Percentiles rank a stretch among this genome's conserved stretches.
phyloP scores from a whole-genome alignment of 2,329 filamentous ascomycete species.

The Sclerotinia glacialis region DNA sequence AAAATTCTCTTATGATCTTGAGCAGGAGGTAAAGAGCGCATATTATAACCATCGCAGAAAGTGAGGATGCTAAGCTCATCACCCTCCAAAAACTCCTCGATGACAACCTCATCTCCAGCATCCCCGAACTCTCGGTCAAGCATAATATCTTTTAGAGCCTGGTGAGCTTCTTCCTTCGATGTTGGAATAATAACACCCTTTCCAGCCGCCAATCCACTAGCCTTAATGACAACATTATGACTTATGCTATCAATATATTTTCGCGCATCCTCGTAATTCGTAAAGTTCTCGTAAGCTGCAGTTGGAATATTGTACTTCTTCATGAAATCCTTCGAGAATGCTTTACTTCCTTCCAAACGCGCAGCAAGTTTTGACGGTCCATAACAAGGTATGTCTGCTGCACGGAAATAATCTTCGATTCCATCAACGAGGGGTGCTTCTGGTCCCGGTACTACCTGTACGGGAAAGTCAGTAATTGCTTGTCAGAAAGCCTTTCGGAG shows the following conservation, averaged over 20 bases:
- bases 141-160: slow-evolving; percentile 87
- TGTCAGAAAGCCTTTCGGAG: background rate
- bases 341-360: slow-evolving; percentile 92
- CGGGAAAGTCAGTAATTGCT: background rate
- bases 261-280: slow-evolving; percentile 67
- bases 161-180: slow-evolving; percentile 76
- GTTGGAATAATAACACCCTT: slow-evolving; percentile 80
- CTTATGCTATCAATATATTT: slow-evolving; percentile 69
- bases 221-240: slow-evolving; percentile 88
- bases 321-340: slow-evolving; percentile 98
- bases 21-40: slow-evolving; percentile 80
- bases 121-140: slow-evolving; percentile 78
- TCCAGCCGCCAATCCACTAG: slow-evolving; percentile 83
- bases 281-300: slow-evolving; percentile 86
- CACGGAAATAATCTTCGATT: slow-evolving; percentile 76
- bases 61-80: slow-evolving; percentile 90
- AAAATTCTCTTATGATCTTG: slow-evolving; percentile 97
- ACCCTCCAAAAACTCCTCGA: slow-evolving; percentile 89
- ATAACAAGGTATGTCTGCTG: slow-evolving; percentile 49
- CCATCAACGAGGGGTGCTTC: slow-evolving; percentile 93
- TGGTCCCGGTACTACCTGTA: slow-evolving; percentile 74
- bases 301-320: slow-evolving; percentile 85
- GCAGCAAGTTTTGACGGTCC: slow-evolving; percentile 83
- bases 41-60: slow-evolving; percentile 85
- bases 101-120: slow-evolving; percentile 87